phyloP scores from a whole-genome alignment of 1,284 basidiomycete species.

The Trametes pubescens region DNA sequence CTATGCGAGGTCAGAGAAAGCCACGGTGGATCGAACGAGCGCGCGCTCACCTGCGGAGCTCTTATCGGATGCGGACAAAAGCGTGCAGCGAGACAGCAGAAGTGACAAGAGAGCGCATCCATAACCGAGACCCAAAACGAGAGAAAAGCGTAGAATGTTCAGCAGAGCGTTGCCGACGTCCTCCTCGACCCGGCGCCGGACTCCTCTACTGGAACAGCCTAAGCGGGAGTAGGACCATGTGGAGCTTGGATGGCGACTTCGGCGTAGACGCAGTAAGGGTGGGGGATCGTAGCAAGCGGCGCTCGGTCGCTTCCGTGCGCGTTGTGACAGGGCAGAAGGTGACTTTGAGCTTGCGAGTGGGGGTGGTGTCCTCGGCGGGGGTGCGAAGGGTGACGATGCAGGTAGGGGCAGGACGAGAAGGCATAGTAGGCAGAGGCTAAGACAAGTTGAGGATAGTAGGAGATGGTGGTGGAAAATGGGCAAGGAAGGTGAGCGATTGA shows the following conservation, averaged over 20 bases:
- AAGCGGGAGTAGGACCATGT: slow-evolving; percentile 4
- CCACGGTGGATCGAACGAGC: no score
- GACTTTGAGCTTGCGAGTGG: slow-evolving; percentile 10
- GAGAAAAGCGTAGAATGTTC: background rate
- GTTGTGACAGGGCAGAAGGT: slow-evolving; percentile 18
- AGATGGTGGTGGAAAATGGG: slow-evolving; percentile 5
- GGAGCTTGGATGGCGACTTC: background rate
- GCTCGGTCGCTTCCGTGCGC: slow-evolving; percentile 11
- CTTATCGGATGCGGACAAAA: background rate
- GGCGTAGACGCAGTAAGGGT: background rate
- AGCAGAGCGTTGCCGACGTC: slow-evolving; percentile 1
- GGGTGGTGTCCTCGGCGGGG: slow-evolving; percentile 6
- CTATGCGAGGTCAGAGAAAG: no score
- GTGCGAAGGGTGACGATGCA: slow-evolving; percentile 17
- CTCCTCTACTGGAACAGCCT: slow-evolving; percentile 10
- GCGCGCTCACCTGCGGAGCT: background rate
- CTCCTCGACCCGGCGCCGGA: background rate
- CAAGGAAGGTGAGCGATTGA: background rate
- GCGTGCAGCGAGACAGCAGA: background rate
- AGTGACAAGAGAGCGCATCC: background rate
- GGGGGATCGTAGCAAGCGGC: slow-evolving; percentile 14
- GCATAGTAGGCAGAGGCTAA: background rate
- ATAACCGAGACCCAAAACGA: background rate
- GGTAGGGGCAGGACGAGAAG: background rate
- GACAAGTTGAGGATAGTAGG: background rate